phyloP scores from a whole-genome alignment of 495 filamentous ascomycete genomes.

The Cetradonia linearis region DNA sequence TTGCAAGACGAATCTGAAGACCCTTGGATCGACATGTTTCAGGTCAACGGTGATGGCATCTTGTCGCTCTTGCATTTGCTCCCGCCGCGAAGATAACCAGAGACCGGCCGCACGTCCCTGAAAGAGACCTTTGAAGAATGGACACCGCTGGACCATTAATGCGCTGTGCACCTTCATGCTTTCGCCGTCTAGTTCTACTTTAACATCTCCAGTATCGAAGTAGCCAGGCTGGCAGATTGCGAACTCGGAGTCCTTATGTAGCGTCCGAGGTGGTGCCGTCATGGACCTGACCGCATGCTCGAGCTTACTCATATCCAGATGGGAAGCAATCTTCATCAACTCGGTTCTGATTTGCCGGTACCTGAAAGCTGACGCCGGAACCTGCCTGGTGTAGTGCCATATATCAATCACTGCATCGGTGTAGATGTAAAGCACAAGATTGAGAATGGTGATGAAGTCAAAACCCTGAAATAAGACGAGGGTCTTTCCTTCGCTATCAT shows the following conservation, averaged over 20 bases:
- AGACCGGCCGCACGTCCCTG: slow-evolving; percentile 69
- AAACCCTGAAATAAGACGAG: slow-evolving; percentile 52
- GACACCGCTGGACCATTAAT: slow-evolving; percentile 73
- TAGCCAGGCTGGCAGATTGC: slow-evolving; percentile 59
- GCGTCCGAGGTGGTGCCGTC: slow-evolving; percentile 47
- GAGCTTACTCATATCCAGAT: slow-evolving; percentile 54
- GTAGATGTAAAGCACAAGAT: slow-evolving; percentile 72
- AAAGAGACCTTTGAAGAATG: slow-evolving; percentile 87
- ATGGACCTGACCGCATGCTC: slow-evolving; percentile 69
- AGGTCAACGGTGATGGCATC: slow-evolving; percentile 61
- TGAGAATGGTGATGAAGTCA: slow-evolving; percentile 66
- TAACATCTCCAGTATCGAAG: slow-evolving; percentile 62
- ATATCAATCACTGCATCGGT: slow-evolving; percentile 70
- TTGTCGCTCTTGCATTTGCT: slow-evolving; percentile 35
- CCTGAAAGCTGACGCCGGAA: slow-evolving; percentile 49
- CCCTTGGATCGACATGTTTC: slow-evolving; percentile 59
- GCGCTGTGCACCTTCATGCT: slow-evolving; percentile 62
- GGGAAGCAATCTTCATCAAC: slow-evolving; percentile 65
- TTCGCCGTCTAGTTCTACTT: slow-evolving; percentile 61
- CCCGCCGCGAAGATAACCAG: slow-evolving; percentile 68
- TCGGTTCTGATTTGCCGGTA: slow-evolving; percentile 72
- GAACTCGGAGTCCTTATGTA: slow-evolving; percentile 56
- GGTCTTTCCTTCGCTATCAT: slow-evolving; percentile 38
- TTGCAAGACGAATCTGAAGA: slow-evolving; percentile 70
- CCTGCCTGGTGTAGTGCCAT: slow-evolving; percentile 63